Evolutionary conservation across 192 early-diverging fungal genomes (phyloP).

Genomic region (Coemansia sp.): DNA sequence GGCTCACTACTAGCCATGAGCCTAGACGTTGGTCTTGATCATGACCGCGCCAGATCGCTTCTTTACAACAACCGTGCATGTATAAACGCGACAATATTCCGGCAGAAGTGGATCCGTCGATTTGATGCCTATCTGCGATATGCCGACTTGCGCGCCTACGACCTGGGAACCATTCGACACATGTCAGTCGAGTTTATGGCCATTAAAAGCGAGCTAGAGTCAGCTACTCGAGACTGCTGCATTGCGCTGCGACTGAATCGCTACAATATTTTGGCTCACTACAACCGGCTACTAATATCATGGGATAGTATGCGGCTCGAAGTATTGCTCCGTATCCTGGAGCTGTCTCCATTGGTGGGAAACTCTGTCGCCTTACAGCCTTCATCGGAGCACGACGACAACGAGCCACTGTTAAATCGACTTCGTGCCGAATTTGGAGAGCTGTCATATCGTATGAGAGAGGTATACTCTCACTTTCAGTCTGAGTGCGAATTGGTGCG

Average conservation of each 20-base stretch:
- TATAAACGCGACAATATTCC: constrained; percentile 21
- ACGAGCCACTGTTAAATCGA: constrained; percentile 9
- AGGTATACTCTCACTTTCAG: constrained; percentile 11
- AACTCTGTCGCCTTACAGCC: background rate
- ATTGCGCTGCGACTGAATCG: constrained; percentile 27
- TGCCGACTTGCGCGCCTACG: background rate
- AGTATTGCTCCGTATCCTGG: constrained; percentile 23
- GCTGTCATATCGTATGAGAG: constrained; percentile 16
- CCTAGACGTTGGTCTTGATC: constrained; percentile 15
- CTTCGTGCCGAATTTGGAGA: constrained; percentile 48
- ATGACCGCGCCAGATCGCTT: constrained; percentile 22
- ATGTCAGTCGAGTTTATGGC: background rate
- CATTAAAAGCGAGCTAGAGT: constrained; percentile 12
- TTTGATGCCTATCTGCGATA: constrained; percentile 8
- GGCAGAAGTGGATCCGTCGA: constrained; percentile 18
- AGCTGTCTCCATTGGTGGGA: constrained; percentile 15
- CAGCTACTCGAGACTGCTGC: constrained; percentile 17
- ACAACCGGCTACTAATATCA: constrained; percentile 24
- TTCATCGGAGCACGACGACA: background rate
- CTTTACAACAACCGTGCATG: constrained; percentile 34
- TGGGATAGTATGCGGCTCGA: constrained; percentile 38
- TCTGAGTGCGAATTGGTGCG: background rate
- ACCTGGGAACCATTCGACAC: background rate
- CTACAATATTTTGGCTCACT: constrained; percentile 31
- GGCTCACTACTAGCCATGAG: constrained; percentile 11